Evolutionary conservation across 2,329 filamentous ascomycete species (phyloP).

Genomic region (Fusarium sp.): DNA sequence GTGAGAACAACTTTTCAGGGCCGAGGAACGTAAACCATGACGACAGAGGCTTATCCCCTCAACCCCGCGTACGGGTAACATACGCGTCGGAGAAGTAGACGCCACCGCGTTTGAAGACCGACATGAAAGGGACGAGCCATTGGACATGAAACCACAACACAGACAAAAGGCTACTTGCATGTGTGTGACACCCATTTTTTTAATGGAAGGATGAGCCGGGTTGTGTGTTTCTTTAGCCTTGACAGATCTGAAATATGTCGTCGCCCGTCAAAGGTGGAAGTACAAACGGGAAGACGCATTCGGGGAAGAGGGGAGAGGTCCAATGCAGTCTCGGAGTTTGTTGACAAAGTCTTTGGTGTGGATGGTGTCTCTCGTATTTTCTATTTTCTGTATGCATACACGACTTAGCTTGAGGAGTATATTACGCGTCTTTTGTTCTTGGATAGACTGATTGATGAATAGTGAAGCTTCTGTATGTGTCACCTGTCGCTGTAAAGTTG

Average conservation of each 20-base stretch:
- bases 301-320: neutral
- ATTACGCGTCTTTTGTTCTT: neutral
- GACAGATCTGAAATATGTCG: neutral
- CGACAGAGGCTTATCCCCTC: constrained; percentile 1
- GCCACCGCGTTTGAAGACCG: constrained; percentile 12
- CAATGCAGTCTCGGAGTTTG: neutral
- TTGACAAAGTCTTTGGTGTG: neutral
- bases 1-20: neutral
- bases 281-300: neutral
- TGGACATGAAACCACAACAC: neutral
- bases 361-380: neutral
- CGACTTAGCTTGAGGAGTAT: neutral
- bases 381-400: neutral
- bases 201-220: neutral
- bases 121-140: neutral
- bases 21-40: constrained; percentile 1
- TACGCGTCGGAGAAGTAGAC: constrained; percentile 1
- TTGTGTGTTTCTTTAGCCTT: neutral
- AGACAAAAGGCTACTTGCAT: neutral
- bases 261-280: neutral
- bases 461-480: neutral
- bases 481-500: neutral
- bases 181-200: neutral
- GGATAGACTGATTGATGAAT: neutral
- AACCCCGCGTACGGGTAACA: neutral